Conservation (phyloP, 228 moss, liverwort and hornwort genomes). For the Sphagnum fallax region DNA sequence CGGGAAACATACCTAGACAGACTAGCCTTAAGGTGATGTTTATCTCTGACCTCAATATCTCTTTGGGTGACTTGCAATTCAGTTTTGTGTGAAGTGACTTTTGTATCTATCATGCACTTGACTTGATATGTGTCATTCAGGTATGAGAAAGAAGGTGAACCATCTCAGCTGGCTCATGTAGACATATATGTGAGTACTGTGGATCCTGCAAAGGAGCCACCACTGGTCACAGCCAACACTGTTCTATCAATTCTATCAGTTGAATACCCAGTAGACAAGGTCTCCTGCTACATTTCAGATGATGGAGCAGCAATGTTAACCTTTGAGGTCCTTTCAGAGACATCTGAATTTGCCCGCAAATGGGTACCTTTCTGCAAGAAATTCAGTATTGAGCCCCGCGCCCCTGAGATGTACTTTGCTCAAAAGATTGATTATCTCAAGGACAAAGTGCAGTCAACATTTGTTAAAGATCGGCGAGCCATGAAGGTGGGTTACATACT, state of each 20-base stretch:
- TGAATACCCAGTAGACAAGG: slow-evolving; percentile 78
- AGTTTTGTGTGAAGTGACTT: too few species aligned
- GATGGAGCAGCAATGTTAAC: slow-evolving; percentile 86
- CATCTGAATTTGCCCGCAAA: slow-evolving; percentile 78
- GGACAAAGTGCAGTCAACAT: slow-evolving; percentile 75
- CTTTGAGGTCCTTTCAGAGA: slow-evolving; percentile 64
- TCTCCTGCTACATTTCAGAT: slow-evolving; percentile 78
- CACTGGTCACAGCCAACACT: slow-evolving; percentile 77
- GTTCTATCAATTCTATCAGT: slow-evolving; percentile 71
- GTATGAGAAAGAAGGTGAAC: slow-evolving; percentile 68
- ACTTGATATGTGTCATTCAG: slow-evolving; percentile 12
- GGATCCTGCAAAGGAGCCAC: slow-evolving; percentile 80
- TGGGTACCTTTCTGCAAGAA: slow-evolving; percentile 91
- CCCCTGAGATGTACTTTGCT: slow-evolving; percentile 81
- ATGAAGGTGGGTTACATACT: slow-evolving; percentile 50
- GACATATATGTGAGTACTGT: slow-evolving; percentile 80
- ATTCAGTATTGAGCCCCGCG: slow-evolving; percentile 72
- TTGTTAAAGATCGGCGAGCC: slow-evolving; percentile 80
- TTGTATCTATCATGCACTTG: neutral
- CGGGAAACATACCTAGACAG: slow-evolving; percentile 82
- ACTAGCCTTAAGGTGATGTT: slow-evolving; percentile 50
- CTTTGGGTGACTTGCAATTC: too few species aligned
- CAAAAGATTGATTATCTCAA: slow-evolving; percentile 78
- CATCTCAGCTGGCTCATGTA: slow-evolving; percentile 48
- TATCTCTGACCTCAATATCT: neutral